These are phyloP conservation scores for Postia placenta DNA, from an alignment of 768 basidiomycete genomes.

Conservation along the genomic window DNA sequence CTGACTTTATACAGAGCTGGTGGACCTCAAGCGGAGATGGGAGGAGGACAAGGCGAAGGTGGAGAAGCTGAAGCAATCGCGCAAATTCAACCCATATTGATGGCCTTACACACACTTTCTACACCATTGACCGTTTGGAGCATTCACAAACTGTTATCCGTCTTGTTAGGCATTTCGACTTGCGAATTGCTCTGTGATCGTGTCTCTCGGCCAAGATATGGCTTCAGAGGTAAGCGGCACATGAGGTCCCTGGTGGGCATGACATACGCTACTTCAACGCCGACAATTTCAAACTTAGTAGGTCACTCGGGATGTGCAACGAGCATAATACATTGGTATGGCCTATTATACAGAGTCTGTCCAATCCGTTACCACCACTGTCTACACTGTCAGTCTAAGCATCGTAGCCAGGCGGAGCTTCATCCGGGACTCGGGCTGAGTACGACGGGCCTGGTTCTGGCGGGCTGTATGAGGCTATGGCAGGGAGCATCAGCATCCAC, in stretches of 20 bases:
- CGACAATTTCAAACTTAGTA: too few relatives aligned
- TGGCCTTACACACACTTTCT: too few relatives aligned
- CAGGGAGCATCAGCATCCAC: background rate
- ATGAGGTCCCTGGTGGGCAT: too few relatives aligned
- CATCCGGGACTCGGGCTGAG: constrained; percentile 14
- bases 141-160: background rate
- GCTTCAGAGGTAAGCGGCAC: too few relatives aligned
- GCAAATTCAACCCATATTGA: constrained; percentile 86
- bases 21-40: constrained; percentile 69
- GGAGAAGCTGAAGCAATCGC: constrained; percentile 70
- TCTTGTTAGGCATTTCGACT: too few relatives aligned
- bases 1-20: constrained; percentile 38
- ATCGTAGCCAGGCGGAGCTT: constrained; percentile 23
- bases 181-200: too few relatives aligned
- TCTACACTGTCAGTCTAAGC: constrained; percentile 5
- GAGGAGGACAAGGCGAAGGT: constrained; percentile 86
- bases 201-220: too few relatives aligned
- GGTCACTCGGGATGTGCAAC: too few relatives aligned
- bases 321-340: too few relatives aligned
- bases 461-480: constrained; percentile 10
- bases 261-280: too few relatives aligned
- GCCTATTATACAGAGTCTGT: too few relatives aligned
- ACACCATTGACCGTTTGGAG: background rate
- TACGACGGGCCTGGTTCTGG: constrained; percentile 10
- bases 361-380: too few relatives aligned